phyloP scores from a whole-genome alignment of 2,329 filamentous ascomycete species.

The Aplosporella prunicola region DNA sequence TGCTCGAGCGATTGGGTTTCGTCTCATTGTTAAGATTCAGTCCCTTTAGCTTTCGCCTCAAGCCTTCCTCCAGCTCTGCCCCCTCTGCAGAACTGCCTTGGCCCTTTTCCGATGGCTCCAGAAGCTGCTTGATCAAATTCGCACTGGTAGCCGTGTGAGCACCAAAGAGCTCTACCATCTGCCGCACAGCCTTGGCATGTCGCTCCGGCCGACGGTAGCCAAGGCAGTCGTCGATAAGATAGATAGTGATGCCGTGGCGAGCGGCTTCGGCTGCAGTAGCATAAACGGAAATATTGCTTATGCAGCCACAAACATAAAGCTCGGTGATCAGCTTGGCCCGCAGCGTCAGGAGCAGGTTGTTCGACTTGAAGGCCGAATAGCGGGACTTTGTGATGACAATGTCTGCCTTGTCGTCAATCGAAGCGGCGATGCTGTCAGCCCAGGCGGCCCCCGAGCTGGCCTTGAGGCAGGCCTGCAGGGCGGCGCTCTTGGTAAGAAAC shows the following conservation, averaged over 20 bases:
- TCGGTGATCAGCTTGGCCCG: constrained; percentile 84
- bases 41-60: constrained; percentile 10
- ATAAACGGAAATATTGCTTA: constrained; percentile 81
- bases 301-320: constrained; percentile 76
- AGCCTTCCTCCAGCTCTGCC: neutral
- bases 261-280: constrained; percentile 88
- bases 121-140: constrained; percentile 44
- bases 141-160: constrained; percentile 54
- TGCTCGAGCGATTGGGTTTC: too few relatives aligned
- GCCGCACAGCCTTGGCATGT: constrained; percentile 60
- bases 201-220: constrained; percentile 64
- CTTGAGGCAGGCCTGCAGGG: constrained; percentile 31
- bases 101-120: constrained; percentile 4
- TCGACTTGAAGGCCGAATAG: constrained; percentile 80
- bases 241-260: constrained; percentile 77
- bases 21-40: too few relatives aligned
- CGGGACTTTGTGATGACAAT: constrained; percentile 58
- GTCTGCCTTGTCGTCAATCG: constrained; percentile 44
- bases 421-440: constrained; percentile 38
- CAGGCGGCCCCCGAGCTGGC: constrained; percentile 41
- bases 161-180: constrained; percentile 65
- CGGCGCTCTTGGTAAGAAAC: constrained; percentile 32
- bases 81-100: constrained; percentile 11
- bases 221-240: constrained; percentile 78
- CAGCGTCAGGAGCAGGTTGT: constrained; percentile 63